Evolutionary conservation across 2,329 filamentous ascomycete genomes (phyloP).

Genomic region (Colletotrichum higginsianum): DNA sequence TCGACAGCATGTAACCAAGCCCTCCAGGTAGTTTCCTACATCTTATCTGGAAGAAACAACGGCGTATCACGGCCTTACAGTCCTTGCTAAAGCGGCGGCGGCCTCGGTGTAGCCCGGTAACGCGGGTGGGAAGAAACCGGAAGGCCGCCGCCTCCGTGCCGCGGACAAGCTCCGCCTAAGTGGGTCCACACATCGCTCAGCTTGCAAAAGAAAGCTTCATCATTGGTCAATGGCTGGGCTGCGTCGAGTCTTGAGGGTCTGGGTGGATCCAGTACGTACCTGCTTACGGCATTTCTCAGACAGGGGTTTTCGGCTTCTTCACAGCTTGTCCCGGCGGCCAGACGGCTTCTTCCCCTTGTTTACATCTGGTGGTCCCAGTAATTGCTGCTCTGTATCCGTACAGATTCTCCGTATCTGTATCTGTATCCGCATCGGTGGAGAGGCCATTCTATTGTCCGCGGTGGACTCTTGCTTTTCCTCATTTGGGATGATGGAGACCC

Average conservation of each 20-base stretch:
- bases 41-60: too few species aligned
- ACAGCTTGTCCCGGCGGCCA: constrained; percentile 12
- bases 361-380: not conserved
- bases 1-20: too few species aligned
- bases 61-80: too few species aligned
- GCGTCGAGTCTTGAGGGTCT: not conserved
- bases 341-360: constrained; percentile 14
- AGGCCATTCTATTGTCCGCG: constrained; percentile 6
- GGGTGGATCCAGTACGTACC: constrained; percentile 11
- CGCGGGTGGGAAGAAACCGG: constrained; percentile 38
- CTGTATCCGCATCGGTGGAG: not conserved
- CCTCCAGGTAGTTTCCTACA: too few species aligned
- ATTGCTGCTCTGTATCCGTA: not conserved
- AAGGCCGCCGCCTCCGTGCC: constrained; percentile 26
- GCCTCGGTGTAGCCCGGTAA: constrained; percentile 2
- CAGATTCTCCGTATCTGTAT: too few species aligned
- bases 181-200: not conserved
- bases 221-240: constrained; percentile 32
- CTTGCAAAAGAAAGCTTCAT: constrained; percentile 15
- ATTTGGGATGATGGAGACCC: not conserved
- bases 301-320: constrained; percentile 41
- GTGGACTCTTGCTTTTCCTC: not conserved
- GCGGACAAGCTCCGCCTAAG: constrained; percentile 4
- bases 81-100: constrained; percentile 22
- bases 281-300: not conserved